phyloP scores from a whole-genome alignment of 1,284 basidiomycete species.

The Tylopilus sp. region DNA sequence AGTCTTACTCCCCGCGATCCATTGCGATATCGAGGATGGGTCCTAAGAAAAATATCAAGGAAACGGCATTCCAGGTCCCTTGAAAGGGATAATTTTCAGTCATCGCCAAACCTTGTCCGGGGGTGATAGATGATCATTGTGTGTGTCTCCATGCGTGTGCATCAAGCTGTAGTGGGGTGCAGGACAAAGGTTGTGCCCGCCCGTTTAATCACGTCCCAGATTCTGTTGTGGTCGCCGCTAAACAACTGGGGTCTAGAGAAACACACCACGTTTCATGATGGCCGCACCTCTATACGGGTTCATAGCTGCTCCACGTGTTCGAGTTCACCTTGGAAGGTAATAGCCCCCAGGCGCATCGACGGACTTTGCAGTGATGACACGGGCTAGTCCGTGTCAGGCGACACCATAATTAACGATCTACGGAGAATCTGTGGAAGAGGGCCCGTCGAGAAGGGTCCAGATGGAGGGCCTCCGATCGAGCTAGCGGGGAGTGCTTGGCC shows the following conservation, averaged over 20 bases:
- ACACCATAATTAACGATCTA: background rate
- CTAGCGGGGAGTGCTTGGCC: background rate
- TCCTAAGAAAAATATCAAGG: background rate
- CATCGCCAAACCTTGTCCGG: background rate
- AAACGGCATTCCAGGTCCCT: background rate
- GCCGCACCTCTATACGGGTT: background rate
- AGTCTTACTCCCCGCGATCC: background rate
- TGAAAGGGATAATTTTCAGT: background rate
- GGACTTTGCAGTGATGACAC: background rate
- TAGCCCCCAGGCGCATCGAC: background rate
- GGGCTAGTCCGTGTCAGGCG: constrained; percentile 1
- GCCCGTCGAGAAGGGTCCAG: background rate
- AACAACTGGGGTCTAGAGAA: background rate
- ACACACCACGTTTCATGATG: constrained; percentile 9
- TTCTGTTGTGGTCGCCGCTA: constrained; percentile 1
- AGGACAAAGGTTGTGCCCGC: background rate
- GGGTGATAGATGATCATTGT: background rate
- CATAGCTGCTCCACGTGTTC: background rate
- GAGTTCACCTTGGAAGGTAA: background rate
- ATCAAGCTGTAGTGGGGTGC: background rate
- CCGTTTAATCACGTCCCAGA: constrained; percentile 14
- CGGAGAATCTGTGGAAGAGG: background rate
- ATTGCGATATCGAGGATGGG: background rate
- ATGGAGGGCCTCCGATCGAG: background rate
- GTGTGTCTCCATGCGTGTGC: background rate